A percentile compares a stretch with the other conserved stretches of the same genome.
phyloP scores from a whole-genome alignment of 208 protist genomes.

The Angomonas deanei region DNA sequence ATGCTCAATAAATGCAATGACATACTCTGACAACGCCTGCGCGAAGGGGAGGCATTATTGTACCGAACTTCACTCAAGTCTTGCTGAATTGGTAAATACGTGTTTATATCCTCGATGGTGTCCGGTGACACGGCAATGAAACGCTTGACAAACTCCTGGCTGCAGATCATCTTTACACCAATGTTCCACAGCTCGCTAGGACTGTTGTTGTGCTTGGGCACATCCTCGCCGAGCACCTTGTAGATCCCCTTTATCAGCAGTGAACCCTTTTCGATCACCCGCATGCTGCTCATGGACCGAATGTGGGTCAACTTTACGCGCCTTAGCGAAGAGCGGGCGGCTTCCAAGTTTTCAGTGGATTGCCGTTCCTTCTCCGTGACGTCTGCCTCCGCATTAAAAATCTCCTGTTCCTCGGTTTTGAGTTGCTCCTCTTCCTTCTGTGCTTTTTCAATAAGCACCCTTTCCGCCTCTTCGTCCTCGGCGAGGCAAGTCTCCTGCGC shows the following conservation, averaged over 20 bases:
- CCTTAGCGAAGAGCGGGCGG: conserved; percentile 13
- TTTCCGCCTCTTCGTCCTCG: neutral
- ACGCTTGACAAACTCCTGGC: conserved; percentile 35
- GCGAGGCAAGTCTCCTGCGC: neutral
- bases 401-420: neutral
- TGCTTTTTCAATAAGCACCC: conserved; percentile 10
- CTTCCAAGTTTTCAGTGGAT: conserved; percentile 10
- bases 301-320: conserved; percentile 30
- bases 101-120: conserved; percentile 28
- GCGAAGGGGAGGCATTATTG: conserved; percentile 30
- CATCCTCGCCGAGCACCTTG: conserved; percentile 40
- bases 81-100: conserved; percentile 19
- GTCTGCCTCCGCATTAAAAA: neutral
- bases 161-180: conserved; percentile 24
- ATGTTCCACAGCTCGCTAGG: conserved; percentile 32
- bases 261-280: conserved; percentile 30
- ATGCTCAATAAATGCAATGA: conserved; percentile 32
- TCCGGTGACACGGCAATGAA: conserved; percentile 29
- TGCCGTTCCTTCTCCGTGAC: conserved; percentile 13
- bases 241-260: conserved; percentile 38
- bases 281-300: conserved; percentile 22
- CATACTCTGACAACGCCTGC: conserved; percentile 31
- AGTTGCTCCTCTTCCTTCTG: conserved; percentile 12
- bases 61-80: conserved; percentile 43
- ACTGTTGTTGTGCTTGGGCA: conserved; percentile 19